Evolutionary conservation across 441 rosid species (phyloP), one percentile per base, ranked within the genome.

Genomic region (Croton setiger): DNA sequence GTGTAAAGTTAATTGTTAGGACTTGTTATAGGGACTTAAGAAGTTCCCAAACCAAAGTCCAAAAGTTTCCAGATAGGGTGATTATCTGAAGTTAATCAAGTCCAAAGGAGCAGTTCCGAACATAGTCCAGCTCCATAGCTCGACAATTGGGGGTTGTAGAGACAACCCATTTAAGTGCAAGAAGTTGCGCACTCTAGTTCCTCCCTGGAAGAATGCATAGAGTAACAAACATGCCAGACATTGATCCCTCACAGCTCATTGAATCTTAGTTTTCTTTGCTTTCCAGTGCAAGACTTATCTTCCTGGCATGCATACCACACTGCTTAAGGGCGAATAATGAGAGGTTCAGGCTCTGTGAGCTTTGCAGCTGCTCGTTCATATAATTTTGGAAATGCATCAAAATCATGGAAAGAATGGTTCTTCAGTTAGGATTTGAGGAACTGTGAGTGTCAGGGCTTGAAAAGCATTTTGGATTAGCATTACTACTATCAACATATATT

Each of bases 211-310:
- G 98, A 93, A 78, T 91, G 97, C 76, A 86, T 91, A 3, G 98
- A 88, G 77, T 87, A 93, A 72, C 94, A 93, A 43, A 90, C 90
- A 68, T 93, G 97, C 97, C 97, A 93, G 44, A 91, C 71, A 66
- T 97, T 91, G 79, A 62, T 88, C 98, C 84, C 60, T 87, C n/a
- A 82, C 82, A 36, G 94, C 93, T 80, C 93, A 66, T 66, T 63
- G 20, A 81, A 82, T 76, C 86, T 81, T 69, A 75, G 74, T 69
- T 83, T 88, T 27, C 78, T 79, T 64, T 68, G 79, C 65, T 72
- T 73, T 44, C 71, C 83, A 23, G 58, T 62, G 47, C 17, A 75
- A 4, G 75, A 76, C 74, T 66, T 69, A 65, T 78, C 92, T 63
- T 84, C 90, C 31, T 82, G 89, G 48, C 89, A 87, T 48, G 81